Percentiles rank a stretch among this genome's conserved stretches.
Evolutionary conservation across 73 alveolate species (phyloP).

Genomic region (Tetrahymena elliotti): DNA sequence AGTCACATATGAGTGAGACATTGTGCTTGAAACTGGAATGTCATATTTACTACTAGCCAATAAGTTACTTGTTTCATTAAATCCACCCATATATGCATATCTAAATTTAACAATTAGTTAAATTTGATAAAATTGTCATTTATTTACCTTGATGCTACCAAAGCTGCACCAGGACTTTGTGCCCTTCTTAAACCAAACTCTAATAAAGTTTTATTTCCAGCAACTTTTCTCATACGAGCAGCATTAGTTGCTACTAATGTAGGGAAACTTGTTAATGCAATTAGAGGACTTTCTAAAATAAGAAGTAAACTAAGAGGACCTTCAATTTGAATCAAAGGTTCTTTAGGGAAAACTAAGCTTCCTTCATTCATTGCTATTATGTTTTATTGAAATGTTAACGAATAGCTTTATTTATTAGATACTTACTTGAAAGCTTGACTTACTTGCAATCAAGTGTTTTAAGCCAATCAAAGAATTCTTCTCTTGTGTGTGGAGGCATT

Average conservation of each 20-base stretch:
- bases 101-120: not conserved
- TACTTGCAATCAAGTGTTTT: constrained; percentile 20
- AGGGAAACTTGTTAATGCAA: constrained; percentile 49
- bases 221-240: constrained; percentile 46
- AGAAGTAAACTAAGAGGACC: constrained; percentile 64
- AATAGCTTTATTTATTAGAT: too few relatives aligned
- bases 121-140: constrained; percentile 5
- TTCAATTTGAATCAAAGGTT: constrained; percentile 55
- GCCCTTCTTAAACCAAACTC: constrained; percentile 68
- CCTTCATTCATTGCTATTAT: constrained; percentile 53
- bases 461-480: constrained; percentile 62
- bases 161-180: constrained; percentile 42
- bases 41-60: constrained; percentile 44
- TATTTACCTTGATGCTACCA: constrained; percentile 13
- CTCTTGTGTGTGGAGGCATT: constrained; percentile 49
- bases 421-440: constrained; percentile 20
- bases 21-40: constrained; percentile 49
- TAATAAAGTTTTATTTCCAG: constrained; percentile 43
- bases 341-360: constrained; percentile 49
- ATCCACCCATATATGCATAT: constrained; percentile 57
- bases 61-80: constrained; percentile 50
- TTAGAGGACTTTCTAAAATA: constrained; percentile 61
- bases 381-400: not conserved
- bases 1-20: constrained; percentile 55
- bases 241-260: constrained; percentile 55